Evolutionary conservation across 352 stramenopile species (phyloP), one percentile per base, ranked within the genome.

Genomic region (Phytophthora pinifolia): DNA sequence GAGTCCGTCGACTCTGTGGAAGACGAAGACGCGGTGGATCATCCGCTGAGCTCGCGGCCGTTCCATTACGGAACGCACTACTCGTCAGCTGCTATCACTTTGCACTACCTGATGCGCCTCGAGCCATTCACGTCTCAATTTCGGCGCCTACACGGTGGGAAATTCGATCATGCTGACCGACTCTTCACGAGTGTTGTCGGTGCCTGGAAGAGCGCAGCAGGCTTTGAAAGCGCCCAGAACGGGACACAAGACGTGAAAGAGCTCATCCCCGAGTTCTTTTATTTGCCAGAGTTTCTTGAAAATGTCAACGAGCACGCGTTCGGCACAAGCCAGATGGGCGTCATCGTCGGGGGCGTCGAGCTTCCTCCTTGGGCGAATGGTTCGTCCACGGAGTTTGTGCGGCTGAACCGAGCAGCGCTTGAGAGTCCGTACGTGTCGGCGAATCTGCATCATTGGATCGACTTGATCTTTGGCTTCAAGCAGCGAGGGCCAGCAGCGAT

Each of bases 261-360:
- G 65, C 71, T 99, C 9, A 99, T 92, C 13, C 97, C 98, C 9
- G 98, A 99, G 75, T 99, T 97, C 66, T 99, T 98, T 65, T 97
- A 95, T 35, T 83, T 98, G 25, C 86, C 94, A 20, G 78, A 90
- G 12, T 99, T 99, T 65, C 73, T 99, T 22, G 79, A 89, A 53
- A 99, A 99, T 69, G 54, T 82, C 9, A 99, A 99, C 62, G 62
- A 91, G 17, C 88, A 98, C 31, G 92, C 97, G 22, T 97, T 99
- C 42, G 98, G 98, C 7, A 94, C 67, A 9, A 67, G 94, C 72
- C 68, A 90, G 61, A 65, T 91, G 34, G 92, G 94, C 4, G 67
- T 92, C 17, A 49, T 78, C 3, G 79, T 99, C 5, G 79, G 84
- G 29, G 83, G 98, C 62, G 96, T 99, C 1, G 75, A 84, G 22